These are phyloP conservation scores for Entamoeba histolytica DNA, from an alignment of 208 protist species.

Conservation along the genomic window DNA sequence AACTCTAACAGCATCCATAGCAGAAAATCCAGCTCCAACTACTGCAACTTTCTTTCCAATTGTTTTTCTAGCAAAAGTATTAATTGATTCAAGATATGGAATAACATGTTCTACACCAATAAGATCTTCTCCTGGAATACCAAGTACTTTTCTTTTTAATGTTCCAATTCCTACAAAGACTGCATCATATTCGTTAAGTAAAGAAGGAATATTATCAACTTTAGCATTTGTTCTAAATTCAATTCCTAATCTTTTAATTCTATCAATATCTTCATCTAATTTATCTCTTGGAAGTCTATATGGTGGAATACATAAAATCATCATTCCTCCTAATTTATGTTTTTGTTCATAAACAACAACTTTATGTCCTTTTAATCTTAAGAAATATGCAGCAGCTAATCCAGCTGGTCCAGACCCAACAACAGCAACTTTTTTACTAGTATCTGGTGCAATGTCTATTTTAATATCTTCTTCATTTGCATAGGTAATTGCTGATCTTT, in stretches of 20 bases:
- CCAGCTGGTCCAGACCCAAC: constrained; percentile 53
- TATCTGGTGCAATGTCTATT: no score
- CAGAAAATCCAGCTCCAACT: background rate
- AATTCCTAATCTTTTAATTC: background rate
- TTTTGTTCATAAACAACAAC: constrained; percentile 57
- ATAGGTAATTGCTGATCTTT: no score
- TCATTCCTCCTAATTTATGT: constrained; percentile 47
- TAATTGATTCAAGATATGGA: background rate
- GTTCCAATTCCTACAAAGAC: no score
- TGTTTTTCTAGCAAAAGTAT: background rate
- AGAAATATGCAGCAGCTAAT: constrained; percentile 51
- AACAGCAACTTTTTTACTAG: background rate
- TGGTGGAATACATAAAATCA: constrained; percentile 47
- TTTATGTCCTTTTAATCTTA: constrained; percentile 54
- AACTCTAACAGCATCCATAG: background rate
- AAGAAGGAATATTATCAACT: no score
- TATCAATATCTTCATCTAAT: constrained; percentile 47
- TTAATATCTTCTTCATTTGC: no score
- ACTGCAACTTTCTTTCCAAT: background rate
- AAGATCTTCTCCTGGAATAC: background rate
- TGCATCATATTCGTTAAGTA: no score
- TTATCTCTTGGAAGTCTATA: constrained; percentile 53
- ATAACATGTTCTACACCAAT: background rate
- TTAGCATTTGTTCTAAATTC: background rate
- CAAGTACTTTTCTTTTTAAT: no score